phyloP scores from a whole-genome alignment of 257 asterid species.

The Anisodus acutangulus region DNA sequence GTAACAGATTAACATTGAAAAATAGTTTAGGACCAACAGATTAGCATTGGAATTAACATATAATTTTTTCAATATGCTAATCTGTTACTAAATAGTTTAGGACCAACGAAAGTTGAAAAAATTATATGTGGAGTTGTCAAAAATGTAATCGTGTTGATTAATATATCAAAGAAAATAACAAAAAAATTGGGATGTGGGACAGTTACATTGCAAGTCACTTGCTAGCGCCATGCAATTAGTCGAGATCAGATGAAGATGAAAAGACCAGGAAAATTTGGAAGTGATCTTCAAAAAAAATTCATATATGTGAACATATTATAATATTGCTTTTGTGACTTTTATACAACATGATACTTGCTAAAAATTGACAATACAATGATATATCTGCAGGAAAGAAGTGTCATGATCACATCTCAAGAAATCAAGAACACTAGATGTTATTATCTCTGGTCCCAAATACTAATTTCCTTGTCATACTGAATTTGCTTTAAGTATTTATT shows the following conservation, averaged over 20 bases:
- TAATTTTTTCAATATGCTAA: too few species aligned
- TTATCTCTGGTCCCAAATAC: constrained; percentile 8
- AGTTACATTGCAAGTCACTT: constrained; percentile 19
- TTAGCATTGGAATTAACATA: too few species aligned
- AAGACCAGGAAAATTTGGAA: not conserved
- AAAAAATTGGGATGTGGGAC: not conserved
- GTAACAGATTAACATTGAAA: too few species aligned
- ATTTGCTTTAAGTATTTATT: not conserved
- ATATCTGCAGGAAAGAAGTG: constrained; percentile 14
- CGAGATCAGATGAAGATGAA: not conserved
- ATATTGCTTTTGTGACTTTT: not conserved
- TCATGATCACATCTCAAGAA: constrained; percentile 28
- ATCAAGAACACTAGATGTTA: not conserved
- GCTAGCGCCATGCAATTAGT: not conserved
- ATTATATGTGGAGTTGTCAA: not conserved
- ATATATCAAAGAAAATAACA: constrained; percentile 21
- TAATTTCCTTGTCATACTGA: not conserved
- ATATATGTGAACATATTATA: not conserved
- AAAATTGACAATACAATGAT: constrained; percentile 32
- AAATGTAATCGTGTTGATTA: not conserved
- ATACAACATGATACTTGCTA: not conserved
- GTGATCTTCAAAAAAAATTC: too few species aligned
- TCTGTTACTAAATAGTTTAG: too few species aligned
- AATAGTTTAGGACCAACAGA: too few species aligned
- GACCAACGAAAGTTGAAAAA: not conserved